Conservation (phyloP, 805 yeast species). For the Zygosaccharomyces bailii region DNA sequence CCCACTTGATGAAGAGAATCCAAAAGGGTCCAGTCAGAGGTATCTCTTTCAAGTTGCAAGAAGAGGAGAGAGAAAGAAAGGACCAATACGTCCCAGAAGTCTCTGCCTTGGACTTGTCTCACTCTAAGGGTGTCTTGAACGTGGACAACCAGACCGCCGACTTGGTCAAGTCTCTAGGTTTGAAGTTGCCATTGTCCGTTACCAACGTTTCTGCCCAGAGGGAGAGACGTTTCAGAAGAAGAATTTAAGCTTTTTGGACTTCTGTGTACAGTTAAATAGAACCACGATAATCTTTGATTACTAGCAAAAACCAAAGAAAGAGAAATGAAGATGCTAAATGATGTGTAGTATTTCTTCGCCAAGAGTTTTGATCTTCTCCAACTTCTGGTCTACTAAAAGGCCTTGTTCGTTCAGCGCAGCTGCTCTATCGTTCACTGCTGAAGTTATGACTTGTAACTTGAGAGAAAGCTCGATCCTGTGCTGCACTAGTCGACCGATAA, state of each 20-base stretch:
- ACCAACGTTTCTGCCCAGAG: constrained; percentile 86
- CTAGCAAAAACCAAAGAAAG: constrained; percentile 3
- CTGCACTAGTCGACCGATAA: constrained; percentile 36
- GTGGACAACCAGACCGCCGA: constrained; percentile 96
- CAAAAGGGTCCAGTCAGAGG: constrained; percentile 99
- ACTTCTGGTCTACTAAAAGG: constrained; percentile 34
- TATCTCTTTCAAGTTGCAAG: constrained; percentile 99
- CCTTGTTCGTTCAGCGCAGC: constrained; percentile 35
- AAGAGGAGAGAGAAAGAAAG: constrained; percentile 99
- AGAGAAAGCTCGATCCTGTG: constrained; percentile 41
- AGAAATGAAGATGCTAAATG: constrained; percentile 22
- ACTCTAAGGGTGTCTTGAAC: constrained; percentile 93
- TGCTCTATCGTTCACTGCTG: constrained; percentile 39
- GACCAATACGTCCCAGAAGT: constrained; percentile 99
- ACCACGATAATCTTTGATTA: constrained; percentile 19
- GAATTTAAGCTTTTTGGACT: constrained; percentile 53
- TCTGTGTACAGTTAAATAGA: constrained; percentile 24
- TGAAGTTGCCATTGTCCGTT: constrained; percentile 81
- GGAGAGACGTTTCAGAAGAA: constrained; percentile 89
- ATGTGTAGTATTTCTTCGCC: constrained; percentile 41
- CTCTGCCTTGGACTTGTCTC: constrained; percentile 97
- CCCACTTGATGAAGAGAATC: constrained; percentile 99
- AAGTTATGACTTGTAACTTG: constrained; percentile 40
- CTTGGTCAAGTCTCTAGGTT: constrained; percentile 90
- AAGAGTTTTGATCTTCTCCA: constrained; percentile 39